Percentiles rank a stretch among this genome's conserved stretches.
Evolutionary conservation across 192 early-diverging fungal genomes (phyloP).

Genomic region (Backusella parvicylindrica): DNA sequence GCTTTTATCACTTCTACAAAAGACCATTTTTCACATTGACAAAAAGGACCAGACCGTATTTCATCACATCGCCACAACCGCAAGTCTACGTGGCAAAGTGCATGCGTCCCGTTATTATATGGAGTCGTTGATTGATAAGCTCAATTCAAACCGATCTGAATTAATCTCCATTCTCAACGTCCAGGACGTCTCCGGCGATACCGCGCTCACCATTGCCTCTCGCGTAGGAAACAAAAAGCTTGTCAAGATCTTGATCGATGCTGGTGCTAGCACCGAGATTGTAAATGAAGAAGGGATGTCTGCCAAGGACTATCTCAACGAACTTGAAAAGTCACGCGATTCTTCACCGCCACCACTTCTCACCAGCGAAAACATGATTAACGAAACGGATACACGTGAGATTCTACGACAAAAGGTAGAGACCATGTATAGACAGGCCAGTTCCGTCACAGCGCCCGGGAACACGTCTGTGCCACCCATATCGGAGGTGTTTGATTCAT

Average conservation of each 20-base stretch:
- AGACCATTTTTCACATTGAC: constrained; percentile 75
- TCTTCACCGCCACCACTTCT: background rate
- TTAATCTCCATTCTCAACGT: constrained; percentile 73
- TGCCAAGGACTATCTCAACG: constrained; percentile 2
- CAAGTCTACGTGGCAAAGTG: constrained; percentile 65
- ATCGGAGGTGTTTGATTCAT: constrained; percentile 40
- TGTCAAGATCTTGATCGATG: constrained; percentile 54
- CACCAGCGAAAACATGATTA: background rate
- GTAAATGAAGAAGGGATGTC: constrained; percentile 9
- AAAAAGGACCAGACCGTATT: constrained; percentile 80
- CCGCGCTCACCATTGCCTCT: constrained; percentile 63
- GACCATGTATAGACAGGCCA: constrained; percentile 9
- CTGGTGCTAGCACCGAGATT: constrained; percentile 44
- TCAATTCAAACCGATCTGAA: constrained; percentile 64
- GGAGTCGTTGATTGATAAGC: constrained; percentile 76
- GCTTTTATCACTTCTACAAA: constrained; percentile 72
- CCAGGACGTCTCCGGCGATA: constrained; percentile 83
- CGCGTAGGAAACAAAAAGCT: constrained; percentile 59
- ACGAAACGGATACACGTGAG: background rate
- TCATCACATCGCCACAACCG: constrained; percentile 81
- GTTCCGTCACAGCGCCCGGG: background rate
- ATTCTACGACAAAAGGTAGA: constrained; percentile 12
- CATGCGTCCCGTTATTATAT: constrained; percentile 85
- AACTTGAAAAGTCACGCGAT: background rate
- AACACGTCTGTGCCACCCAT: constrained; percentile 27